These are phyloP conservation scores for Diplosphaera chodatii DNA, from an alignment of 139 green algal species.

Conservation along the genomic window DNA sequence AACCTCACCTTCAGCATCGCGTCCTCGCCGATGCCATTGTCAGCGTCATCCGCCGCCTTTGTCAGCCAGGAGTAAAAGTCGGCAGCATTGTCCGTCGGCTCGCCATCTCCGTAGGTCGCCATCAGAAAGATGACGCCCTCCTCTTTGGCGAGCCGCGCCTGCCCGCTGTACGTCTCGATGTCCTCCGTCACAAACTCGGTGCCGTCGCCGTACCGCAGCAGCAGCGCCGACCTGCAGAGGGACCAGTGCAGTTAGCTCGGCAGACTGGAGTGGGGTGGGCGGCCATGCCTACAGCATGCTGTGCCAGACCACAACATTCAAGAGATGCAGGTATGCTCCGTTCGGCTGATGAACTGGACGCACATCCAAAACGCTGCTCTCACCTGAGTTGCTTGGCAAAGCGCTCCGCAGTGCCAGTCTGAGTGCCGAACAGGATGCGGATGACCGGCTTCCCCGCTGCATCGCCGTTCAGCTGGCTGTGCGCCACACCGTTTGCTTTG, in stretches of 20 bases:
- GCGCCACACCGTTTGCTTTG: not conserved
- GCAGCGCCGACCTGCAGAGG: conserved; percentile 9
- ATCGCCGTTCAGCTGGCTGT: not conserved
- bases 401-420: conserved; percentile 87
- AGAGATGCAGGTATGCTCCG: too few species aligned
- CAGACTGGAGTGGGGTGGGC: too few species aligned
- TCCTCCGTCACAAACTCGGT: conserved; percentile 40
- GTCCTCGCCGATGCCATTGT: conserved; percentile 17
- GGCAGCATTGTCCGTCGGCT: conserved; percentile 88
- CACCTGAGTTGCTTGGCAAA: conserved; percentile 79
- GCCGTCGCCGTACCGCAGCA: conserved; percentile 42
- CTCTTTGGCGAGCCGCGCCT: conserved; percentile 51
- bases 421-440: conserved; percentile 59
- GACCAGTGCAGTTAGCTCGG: too few species aligned
- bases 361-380: too few species aligned
- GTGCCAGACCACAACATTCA: too few species aligned
- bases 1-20: conserved; percentile 55
- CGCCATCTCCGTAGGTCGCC: conserved; percentile 96
- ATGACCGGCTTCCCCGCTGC: conserved; percentile 7
- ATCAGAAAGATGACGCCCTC: conserved; percentile 75
- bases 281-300: too few species aligned
- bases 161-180: conserved; percentile 31
- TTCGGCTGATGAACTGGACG: not conserved
- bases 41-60: conserved; percentile 42
- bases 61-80: conserved; percentile 81